phyloP scores from a whole-genome alignment of 78 protist genomes.

The Dictyostelium purpureum region DNA sequence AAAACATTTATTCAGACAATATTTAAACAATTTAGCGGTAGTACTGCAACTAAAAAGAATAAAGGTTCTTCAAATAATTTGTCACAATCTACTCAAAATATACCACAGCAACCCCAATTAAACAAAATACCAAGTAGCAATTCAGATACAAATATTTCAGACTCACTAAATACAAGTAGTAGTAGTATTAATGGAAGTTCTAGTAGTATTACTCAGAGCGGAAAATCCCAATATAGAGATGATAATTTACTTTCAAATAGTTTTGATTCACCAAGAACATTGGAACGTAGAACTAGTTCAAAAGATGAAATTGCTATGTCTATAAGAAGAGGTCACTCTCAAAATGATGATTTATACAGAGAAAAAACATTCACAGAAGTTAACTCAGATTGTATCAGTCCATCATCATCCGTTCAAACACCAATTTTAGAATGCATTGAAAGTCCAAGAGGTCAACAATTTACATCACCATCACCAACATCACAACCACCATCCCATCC shows the following conservation, averaged over 20 bases:
- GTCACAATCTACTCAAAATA: neutral
- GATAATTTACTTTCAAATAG: neutral
- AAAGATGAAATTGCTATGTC: neutral
- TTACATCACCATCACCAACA: neutral
- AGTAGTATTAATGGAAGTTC: too few relatives aligned
- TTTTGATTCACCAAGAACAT: constrained; percentile 3
- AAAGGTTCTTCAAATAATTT: neutral
- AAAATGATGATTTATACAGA: neutral
- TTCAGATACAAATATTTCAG: neutral
- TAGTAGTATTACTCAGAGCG: too few relatives aligned
- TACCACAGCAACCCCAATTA: neutral
- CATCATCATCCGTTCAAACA: too few relatives aligned
- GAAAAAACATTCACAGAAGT: neutral
- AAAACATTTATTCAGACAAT: neutral
- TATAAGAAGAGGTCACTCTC: neutral
- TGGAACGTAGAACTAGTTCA: constrained; percentile 2
- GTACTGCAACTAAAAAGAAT: neutral
- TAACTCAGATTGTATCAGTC: neutral
- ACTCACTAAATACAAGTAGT: too few relatives aligned
- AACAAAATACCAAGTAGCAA: neutral
- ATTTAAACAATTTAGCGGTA: neutral
- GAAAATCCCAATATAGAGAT: neutral
- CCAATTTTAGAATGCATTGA: too few relatives aligned
- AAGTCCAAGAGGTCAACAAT: too few relatives aligned
- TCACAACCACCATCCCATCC: constrained; percentile 4